These are phyloP conservation scores for Ampelomyces quisqualis DNA, from an alignment of 2,329 filamentous ascomycete species.

Conservation along the genomic window DNA sequence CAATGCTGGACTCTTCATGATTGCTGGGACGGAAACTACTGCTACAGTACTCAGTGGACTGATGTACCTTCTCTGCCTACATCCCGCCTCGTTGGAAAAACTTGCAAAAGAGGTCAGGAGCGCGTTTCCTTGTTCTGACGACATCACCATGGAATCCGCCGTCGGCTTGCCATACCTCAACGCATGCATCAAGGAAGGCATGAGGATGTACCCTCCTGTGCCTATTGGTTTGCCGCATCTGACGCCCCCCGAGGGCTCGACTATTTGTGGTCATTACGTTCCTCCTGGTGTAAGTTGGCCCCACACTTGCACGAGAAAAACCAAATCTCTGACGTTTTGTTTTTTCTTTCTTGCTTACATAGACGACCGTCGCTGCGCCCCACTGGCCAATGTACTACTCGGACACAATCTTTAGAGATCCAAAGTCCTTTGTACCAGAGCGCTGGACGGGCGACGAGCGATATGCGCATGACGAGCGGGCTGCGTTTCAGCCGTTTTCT, in stretches of 20 bases:
- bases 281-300: constrained; percentile 17
- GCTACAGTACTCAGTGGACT: constrained; percentile 41
- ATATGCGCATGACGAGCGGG: constrained; percentile 15
- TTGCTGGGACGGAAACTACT: constrained; percentile 31
- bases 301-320: neutral
- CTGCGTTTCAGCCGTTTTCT: constrained; percentile 20
- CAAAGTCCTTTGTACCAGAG: constrained; percentile 27
- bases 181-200: constrained; percentile 35
- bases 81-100: constrained; percentile 12
- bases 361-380: constrained; percentile 12
- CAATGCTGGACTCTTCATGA: constrained; percentile 30
- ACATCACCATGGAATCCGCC: constrained; percentile 28
- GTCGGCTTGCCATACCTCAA: constrained; percentile 36
- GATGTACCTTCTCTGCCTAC: constrained; percentile 31
- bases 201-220: constrained; percentile 41
- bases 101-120: constrained; percentile 19
- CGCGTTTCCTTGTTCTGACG: constrained; percentile 12
- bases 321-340: constrained; percentile 6
- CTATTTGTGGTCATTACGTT: constrained; percentile 36
- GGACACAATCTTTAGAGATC: constrained; percentile 20
- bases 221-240: constrained; percentile 33
- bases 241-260: constrained; percentile 30
- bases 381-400: constrained; percentile 10
- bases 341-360: no score
- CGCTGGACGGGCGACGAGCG: constrained; percentile 27